These are phyloP conservation scores for Fomitiporia mediterranea DNA, from an alignment of 1,284 basidiomycete genomes.

Conservation along the genomic window DNA sequence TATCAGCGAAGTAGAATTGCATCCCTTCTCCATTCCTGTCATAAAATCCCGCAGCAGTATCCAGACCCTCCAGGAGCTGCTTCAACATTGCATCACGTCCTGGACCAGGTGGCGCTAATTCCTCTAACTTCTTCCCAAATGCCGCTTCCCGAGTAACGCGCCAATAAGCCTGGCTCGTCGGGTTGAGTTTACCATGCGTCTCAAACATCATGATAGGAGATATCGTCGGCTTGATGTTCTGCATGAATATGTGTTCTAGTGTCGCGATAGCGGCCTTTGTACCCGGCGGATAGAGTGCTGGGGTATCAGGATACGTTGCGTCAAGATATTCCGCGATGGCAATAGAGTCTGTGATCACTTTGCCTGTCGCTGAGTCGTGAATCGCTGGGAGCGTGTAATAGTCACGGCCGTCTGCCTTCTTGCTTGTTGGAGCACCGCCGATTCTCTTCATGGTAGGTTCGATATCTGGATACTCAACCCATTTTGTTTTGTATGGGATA, in stretches of 20 bases:
- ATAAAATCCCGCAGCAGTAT: slow-evolving; percentile 23
- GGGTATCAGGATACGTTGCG: slow-evolving; percentile 21
- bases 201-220: not conserved
- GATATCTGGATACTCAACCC: slow-evolving; percentile 24
- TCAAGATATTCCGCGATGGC: slow-evolving; percentile 27
- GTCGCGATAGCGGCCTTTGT: not conserved
- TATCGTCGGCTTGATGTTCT: not conserved
- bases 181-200: slow-evolving; percentile 21
- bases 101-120: slow-evolving; percentile 23
- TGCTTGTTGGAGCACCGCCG: slow-evolving; percentile 16
- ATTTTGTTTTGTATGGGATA: slow-evolving; percentile 19
- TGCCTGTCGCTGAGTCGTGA: slow-evolving; percentile 20
- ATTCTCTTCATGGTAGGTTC: slow-evolving; percentile 17
- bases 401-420: slow-evolving; percentile 19
- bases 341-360: slow-evolving; percentile 23
- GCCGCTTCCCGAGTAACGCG: slow-evolving; percentile 32
- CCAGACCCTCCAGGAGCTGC: slow-evolving; percentile 30
- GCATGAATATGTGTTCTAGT: not conserved
- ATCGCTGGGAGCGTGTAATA: slow-evolving; percentile 28
- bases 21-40: slow-evolving; percentile 25
- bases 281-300: slow-evolving; percentile 13
- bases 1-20: slow-evolving; percentile 27
- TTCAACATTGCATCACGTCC: slow-evolving; percentile 27
- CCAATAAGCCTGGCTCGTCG: slow-evolving; percentile 36
- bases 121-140: slow-evolving; percentile 35